Conservation (phyloP, 2,329 filamentous ascomycete species). For the Thermoascus crustaceus region DNA sequence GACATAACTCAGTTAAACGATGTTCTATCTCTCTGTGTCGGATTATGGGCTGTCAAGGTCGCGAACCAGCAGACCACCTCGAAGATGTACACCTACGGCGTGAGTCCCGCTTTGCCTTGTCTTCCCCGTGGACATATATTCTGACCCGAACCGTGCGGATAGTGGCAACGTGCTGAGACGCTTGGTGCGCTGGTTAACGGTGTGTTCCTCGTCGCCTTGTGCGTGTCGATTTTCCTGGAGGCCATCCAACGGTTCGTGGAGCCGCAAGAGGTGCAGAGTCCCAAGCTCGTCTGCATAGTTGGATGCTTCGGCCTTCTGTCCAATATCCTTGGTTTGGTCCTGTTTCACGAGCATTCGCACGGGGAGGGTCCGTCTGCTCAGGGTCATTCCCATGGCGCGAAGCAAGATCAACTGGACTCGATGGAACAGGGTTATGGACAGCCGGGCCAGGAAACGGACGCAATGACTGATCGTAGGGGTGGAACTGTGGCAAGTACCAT, state of each 20-base stretch:
- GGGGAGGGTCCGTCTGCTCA: constrained; percentile 57
- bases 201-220: constrained; percentile 92
- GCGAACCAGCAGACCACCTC: constrained; percentile 71
- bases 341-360: constrained; percentile 91
- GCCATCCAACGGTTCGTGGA: constrained; percentile 88
- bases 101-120: constrained; percentile 38
- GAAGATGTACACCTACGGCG: constrained; percentile 90
- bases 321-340: constrained; percentile 78
- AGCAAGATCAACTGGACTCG: constrained; percentile 42
- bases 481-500: constrained; percentile 55
- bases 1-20: constrained; percentile 66
- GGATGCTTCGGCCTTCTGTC: constrained; percentile 78
- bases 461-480: constrained; percentile 35
- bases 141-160: constrained; percentile 4
- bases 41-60: constrained; percentile 89
- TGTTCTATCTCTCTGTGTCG: constrained; percentile 86
- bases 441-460: constrained; percentile 25
- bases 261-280: constrained; percentile 77
- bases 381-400: constrained; percentile 39
- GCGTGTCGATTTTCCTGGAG: constrained; percentile 92
- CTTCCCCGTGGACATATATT: constrained; percentile 8
- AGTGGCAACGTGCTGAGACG: constrained; percentile 97
- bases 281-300: constrained; percentile 80
- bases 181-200: constrained; percentile 94
- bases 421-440: constrained; percentile 34